Base-by-base conservation (phyloP, 768 basidiomycete genomes). In the Tylopilus subfusipes region DNA sequence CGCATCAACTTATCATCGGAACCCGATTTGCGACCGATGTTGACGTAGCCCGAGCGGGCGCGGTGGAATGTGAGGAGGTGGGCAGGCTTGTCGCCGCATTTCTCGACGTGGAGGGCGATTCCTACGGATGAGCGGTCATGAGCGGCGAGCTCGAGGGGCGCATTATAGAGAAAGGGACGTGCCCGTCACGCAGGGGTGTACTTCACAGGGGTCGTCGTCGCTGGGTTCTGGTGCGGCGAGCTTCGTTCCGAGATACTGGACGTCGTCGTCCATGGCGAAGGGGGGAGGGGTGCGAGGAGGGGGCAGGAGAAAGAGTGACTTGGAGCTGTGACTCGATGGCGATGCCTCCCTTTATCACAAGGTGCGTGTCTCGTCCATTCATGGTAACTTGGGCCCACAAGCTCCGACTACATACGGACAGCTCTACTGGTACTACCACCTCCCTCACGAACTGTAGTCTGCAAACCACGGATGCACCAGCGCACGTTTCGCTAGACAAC, bases 11-110 rank as follows among this genome's bases (percentile, higher is more conserved):
- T 73, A 38, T 66, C 61, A 59, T 81, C 76, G 52, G 74, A 75
- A 19, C 78, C 67, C 11, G 88, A 82, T 54, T 82, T 82, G 44
- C 89, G 83, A 5, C 89, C 89, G 63, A 91, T 82, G 56, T 80
- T 76, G 16, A 90, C 75, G 44, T 79, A 77, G 40, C 70, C 69
- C 5, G 80, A 76, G 49, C 73, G 70, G 25, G 76, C 63, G 62
- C 82, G 81, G 64, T 72, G 70, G 68, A 86, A 89, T 3, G 74
- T 71, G 58, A 88, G 65, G 21, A 66, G 61, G 59, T 79, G 78
- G 12, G 76, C 70, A 13, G 75, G 69, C 48, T 76, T 74, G 29
- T 75, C 71, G 52, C 73, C 78, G 42, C 73, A 74, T 63, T 77
- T 76, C 60, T 85, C 81, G 60, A 88, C 72, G 55, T 82, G 79